Conservation (phyloP, 2,329 filamentous ascomycete genomes). For the Aspergillus hortae region DNA sequence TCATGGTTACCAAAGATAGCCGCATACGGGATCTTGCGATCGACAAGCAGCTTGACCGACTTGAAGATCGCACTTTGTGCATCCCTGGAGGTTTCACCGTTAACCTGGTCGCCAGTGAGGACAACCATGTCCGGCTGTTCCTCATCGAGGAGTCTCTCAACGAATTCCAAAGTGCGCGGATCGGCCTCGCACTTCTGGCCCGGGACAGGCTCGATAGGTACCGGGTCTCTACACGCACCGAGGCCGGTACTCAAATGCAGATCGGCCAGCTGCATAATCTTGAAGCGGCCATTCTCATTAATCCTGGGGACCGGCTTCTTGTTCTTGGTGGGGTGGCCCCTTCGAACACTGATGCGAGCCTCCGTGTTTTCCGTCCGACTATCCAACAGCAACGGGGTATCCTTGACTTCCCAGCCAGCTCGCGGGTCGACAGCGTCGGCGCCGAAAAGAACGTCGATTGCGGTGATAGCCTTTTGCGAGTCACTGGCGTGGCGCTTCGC, state of each 20-base stretch:
- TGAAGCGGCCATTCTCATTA: constrained; percentile 86
- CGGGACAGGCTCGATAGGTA: constrained; percentile 68
- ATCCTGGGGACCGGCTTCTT: constrained; percentile 74
- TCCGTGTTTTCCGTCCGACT: constrained; percentile 58
- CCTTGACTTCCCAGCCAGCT: constrained; percentile 75
- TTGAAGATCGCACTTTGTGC: constrained; percentile 93
- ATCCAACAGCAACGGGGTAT: constrained; percentile 69
- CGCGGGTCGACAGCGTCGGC: constrained; percentile 88
- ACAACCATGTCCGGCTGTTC: constrained; percentile 93
- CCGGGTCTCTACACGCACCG: constrained; percentile 79
- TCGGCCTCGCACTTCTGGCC: constrained; percentile 82
- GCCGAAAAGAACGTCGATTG: constrained; percentile 82
- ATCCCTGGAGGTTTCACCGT: constrained; percentile 88
- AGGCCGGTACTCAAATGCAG: constrained; percentile 88
- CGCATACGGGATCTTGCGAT: constrained; percentile 86
- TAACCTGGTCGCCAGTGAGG: constrained; percentile 89
- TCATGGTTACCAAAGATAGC: constrained; percentile 98
- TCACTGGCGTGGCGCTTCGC: constrained; percentile 70
- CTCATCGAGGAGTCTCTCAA: constrained; percentile 77
- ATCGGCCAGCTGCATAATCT: constrained; percentile 96
- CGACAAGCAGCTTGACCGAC: constrained; percentile 76
- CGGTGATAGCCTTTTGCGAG: constrained; percentile 70
- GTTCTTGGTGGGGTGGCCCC: constrained; percentile 62
- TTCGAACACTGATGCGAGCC: constrained; percentile 72
- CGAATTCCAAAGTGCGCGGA: constrained; percentile 84